phyloP scores from a whole-genome alignment of 106 monocot genomes.

The Acanthochlamys bracteata region DNA sequence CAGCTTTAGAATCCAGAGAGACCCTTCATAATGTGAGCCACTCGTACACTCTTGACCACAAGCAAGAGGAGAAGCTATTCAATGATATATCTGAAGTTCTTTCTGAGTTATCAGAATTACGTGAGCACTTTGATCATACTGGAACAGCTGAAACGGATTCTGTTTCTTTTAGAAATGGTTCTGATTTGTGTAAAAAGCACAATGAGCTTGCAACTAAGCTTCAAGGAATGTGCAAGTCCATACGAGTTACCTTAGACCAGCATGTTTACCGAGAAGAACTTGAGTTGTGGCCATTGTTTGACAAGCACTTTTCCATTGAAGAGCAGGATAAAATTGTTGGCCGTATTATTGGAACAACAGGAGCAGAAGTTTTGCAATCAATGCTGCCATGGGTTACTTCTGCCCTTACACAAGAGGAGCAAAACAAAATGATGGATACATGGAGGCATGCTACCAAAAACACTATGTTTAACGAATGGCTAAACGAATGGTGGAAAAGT shows the following conservation, averaged over 20 bases:
- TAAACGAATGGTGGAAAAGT: slow-evolving; percentile 97
- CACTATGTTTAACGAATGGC: slow-evolving; percentile 99
- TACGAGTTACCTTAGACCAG: slow-evolving; percentile 88
- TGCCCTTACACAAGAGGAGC: slow-evolving; percentile 87
- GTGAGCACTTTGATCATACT: slow-evolving; percentile 25
- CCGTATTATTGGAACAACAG: slow-evolving; percentile 93
- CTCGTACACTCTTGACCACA: slow-evolving; percentile 95
- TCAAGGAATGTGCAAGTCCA: slow-evolving; percentile 97
- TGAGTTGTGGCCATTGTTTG: slow-evolving; percentile 97
- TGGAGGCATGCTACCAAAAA: slow-evolving; percentile 93
- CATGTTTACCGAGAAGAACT: slow-evolving; percentile 95
- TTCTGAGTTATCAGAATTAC: slow-evolving; percentile 60
- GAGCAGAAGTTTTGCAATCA: slow-evolving; percentile 94
- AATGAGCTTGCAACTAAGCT: slow-evolving; percentile 92
- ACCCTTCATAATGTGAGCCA: slow-evolving; percentile 97
- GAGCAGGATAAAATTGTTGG: slow-evolving; percentile 99
- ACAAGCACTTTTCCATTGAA: slow-evolving; percentile 87
- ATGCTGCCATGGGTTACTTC: slow-evolving; percentile 99
- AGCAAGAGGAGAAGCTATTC: slow-evolving; percentile 95
- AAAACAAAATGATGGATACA: slow-evolving; percentile 97
- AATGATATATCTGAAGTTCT: slow-evolving; percentile 80
- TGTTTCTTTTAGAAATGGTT: slow-evolving; percentile 3
- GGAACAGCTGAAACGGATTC: slow-evolving; percentile 10
- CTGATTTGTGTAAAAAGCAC: slow-evolving; percentile 40
- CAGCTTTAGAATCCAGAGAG: slow-evolving; percentile 96